Conservation (phyloP, 2,329 filamentous ascomycete species). For the Byssothecium circinans region DNA sequence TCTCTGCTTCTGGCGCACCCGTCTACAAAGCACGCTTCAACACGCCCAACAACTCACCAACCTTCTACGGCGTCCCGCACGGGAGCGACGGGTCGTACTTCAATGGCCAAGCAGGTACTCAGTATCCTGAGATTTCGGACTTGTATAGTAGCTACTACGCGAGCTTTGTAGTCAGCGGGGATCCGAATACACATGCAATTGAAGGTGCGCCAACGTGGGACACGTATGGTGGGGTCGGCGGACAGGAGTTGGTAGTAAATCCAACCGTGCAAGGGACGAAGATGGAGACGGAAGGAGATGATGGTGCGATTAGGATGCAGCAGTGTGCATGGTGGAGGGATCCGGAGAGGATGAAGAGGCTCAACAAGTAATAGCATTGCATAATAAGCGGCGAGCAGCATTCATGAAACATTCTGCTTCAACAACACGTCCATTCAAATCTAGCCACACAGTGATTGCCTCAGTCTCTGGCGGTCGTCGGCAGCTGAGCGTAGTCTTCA, state of each 20-base stretch:
- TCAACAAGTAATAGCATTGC: conserved; percentile 41
- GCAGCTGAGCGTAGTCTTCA: too few relatives aligned
- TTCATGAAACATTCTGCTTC: too few relatives aligned
- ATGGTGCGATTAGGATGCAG: conserved; percentile 28
- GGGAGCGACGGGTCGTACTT: conserved; percentile 35
- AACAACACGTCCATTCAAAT: too few relatives aligned
- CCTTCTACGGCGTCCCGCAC: conserved; percentile 37
- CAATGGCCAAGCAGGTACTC: conserved; percentile 27
- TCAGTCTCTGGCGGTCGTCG: too few relatives aligned
- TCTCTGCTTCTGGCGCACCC: conserved; percentile 24
- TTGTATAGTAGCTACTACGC: conserved; percentile 41
- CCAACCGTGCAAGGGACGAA: conserved; percentile 25
- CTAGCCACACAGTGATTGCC: too few relatives aligned
- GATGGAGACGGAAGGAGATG: conserved; percentile 29
- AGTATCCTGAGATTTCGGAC: conserved; percentile 35
- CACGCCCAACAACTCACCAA: conserved; percentile 31
- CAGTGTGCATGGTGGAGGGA: conserved; percentile 41
- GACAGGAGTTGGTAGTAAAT: conserved; percentile 27
- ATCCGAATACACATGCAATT: conserved; percentile 35
- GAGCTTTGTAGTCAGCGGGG: conserved; percentile 39
- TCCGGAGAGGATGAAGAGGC: conserved; percentile 26
- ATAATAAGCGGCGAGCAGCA: too few relatives aligned
- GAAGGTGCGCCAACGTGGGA: conserved; percentile 32
- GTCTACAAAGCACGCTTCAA: conserved; percentile 43
- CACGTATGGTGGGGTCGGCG: conserved; percentile 21